A percentile compares a stretch with the other conserved stretches of the same genome.
phyloP scores from a whole-genome alignment of 768 basidiomycete genomes.

The Mycena kentingensis region DNA sequence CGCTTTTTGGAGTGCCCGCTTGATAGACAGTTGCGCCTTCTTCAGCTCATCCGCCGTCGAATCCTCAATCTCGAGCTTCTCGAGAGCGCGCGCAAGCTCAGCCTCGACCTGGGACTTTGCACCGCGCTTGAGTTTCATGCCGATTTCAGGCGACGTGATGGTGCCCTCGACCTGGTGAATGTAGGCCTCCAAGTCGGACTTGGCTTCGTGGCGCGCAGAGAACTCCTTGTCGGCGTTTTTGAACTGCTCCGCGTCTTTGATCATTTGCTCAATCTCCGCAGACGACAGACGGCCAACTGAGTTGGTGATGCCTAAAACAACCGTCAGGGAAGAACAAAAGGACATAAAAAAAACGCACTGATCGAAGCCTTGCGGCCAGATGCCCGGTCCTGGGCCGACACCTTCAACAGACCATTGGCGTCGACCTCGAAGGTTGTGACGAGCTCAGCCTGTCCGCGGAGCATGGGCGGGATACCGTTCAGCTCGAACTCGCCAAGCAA shows the following conservation, averaged over 20 bases:
- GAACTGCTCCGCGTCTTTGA: constrained; percentile 98
- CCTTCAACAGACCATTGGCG: constrained; percentile 98
- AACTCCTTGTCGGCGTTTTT: constrained; percentile 98
- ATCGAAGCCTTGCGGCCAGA: constrained; percentile 99
- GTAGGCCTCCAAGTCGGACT: constrained; percentile 97
- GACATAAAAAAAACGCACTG: constrained; percentile 52
- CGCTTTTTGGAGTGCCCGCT: constrained; percentile 97
- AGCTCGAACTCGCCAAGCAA: constrained; percentile 99
- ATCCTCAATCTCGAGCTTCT: constrained; percentile 98
- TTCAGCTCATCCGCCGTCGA: constrained; percentile 91
- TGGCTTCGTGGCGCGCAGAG: constrained; percentile 96
- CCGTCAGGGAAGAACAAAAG: too few species aligned
- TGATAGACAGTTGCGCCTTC: constrained; percentile 93
- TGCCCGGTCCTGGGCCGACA: constrained; percentile 96
- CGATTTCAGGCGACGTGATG: constrained; percentile 94
- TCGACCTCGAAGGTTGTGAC: constrained; percentile 99
- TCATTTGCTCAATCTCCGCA: constrained; percentile 99
- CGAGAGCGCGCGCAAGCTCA: constrained; percentile 96
- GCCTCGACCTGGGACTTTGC: constrained; percentile 93
- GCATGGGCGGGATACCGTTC: constrained; percentile 98
- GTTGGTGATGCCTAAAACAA: constrained; percentile 99
- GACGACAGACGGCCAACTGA: constrained; percentile 97
- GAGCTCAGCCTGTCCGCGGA: constrained; percentile 97
- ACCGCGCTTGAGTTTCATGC: constrained; percentile 98
- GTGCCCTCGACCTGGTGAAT: constrained; percentile 96